These are phyloP conservation scores for Tolypocladium tundrense DNA, from an alignment of 2,329 filamentous ascomycete genomes.

Conservation along the genomic window DNA sequence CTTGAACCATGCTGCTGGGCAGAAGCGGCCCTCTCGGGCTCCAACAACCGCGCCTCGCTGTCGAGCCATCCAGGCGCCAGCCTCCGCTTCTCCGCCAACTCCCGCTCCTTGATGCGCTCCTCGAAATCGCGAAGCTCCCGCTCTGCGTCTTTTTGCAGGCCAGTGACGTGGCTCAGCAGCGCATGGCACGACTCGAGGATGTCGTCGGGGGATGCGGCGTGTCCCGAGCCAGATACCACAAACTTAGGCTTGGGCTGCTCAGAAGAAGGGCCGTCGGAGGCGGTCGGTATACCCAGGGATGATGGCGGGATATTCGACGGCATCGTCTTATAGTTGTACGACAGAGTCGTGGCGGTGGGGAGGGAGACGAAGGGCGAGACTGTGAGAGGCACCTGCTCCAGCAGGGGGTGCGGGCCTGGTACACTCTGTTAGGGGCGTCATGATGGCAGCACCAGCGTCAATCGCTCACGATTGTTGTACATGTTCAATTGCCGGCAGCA, in stretches of 20 bases:
- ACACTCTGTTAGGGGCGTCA: constrained; percentile 6
- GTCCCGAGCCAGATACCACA: constrained; percentile 66
- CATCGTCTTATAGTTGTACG: constrained; percentile 89
- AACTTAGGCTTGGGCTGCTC: constrained; percentile 51
- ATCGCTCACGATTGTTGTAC: constrained; percentile 25
- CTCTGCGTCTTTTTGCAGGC: constrained; percentile 58
- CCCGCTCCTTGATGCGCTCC: constrained; percentile 50
- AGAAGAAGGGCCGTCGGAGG: constrained; percentile 21
- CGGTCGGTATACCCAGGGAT: constrained; percentile 22
- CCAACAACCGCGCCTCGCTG: constrained; percentile 57
- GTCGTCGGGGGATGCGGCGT: constrained; percentile 76
- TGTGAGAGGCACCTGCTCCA: constrained; percentile 85
- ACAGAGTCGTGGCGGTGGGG: constrained; percentile 79
- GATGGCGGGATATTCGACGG: constrained; percentile 67
- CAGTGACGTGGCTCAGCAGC: constrained; percentile 64
- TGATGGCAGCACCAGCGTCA: background rate
- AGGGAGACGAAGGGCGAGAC: constrained; percentile 92
- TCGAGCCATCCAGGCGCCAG: constrained; percentile 76
- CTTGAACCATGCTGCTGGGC: constrained; percentile 15
- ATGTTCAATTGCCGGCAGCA: constrained; percentile 7
- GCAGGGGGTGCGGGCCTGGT: constrained; percentile 68
- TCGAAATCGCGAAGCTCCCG: constrained; percentile 61
- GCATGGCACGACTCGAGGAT: constrained; percentile 75
- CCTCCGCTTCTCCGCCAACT: constrained; percentile 69
- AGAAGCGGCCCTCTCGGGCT: constrained; percentile 47